These are phyloP conservation scores for Amaranthus palmeri DNA, from an alignment of 148 eudicot genomes.

Conservation along the genomic window DNA sequence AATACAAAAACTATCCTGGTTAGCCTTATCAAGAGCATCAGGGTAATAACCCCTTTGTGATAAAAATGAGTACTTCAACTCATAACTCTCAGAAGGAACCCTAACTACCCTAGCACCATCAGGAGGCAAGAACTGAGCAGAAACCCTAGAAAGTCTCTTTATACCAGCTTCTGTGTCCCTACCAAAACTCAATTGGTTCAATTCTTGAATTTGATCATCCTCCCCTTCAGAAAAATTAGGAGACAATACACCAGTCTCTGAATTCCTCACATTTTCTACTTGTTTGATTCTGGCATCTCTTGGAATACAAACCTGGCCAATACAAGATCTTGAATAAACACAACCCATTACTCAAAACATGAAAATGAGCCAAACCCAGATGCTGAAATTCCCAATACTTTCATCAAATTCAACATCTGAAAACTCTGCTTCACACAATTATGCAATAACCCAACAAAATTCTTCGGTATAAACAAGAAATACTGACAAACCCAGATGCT, in stretches of 20 bases:
- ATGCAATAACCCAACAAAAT: slow-evolving; percentile 13
- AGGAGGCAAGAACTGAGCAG: slow-evolving; percentile 84
- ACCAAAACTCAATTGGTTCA: slow-evolving; percentile 43
- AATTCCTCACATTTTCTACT: slow-evolving; percentile 40
- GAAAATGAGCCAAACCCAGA: slow-evolving; percentile 27
- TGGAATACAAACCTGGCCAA: slow-evolving; percentile 79
- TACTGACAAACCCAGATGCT: slow-evolving; percentile 7
- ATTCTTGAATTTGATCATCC: slow-evolving; percentile 43
- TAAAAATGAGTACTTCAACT: slow-evolving; percentile 65
- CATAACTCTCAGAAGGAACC: slow-evolving; percentile 67
- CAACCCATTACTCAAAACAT: slow-evolving; percentile 78
- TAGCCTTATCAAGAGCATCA: slow-evolving; percentile 99
- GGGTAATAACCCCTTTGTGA: slow-evolving; percentile 98
- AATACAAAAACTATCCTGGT: slow-evolving; percentile 94
- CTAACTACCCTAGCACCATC: slow-evolving; percentile 67
- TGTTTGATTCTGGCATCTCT: slow-evolving; percentile 45
- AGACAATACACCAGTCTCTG: slow-evolving; percentile 55
- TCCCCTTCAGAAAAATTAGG: slow-evolving; percentile 55
- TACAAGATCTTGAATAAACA: slow-evolving; percentile 84
- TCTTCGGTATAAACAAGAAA: not conserved
- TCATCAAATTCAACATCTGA: slow-evolving; percentile 34
- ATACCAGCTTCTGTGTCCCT: slow-evolving; percentile 83
- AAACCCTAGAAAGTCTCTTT: slow-evolving; percentile 75
- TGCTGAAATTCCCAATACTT: slow-evolving; percentile 29
- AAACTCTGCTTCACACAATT: slow-evolving; percentile 10